Percentiles rank a stretch among this genome's conserved stretches.
Evolutionary conservation across 257 asterid species (phyloP).

Genomic region (Plantago ovata): DNA sequence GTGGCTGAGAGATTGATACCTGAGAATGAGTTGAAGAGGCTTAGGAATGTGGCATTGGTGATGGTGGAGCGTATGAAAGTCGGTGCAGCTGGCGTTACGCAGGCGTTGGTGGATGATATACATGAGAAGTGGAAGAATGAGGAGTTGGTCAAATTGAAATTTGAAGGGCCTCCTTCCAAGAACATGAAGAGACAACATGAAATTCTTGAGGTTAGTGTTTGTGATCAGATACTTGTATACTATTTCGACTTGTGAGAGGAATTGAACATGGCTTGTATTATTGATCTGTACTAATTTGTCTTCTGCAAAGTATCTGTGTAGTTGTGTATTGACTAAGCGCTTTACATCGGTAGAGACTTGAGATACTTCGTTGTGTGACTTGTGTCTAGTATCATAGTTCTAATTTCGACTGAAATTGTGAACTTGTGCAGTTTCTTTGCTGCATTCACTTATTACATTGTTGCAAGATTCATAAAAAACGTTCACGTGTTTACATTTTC

Average conservation of each 20-base stretch:
- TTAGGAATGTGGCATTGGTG: slow-evolving; percentile 65
- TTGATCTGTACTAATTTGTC: neutral
- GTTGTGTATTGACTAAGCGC: no score
- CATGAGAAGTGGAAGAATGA: slow-evolving; percentile 75
- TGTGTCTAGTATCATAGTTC: no score
- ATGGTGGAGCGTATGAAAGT: slow-evolving; percentile 81
- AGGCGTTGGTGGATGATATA: slow-evolving; percentile 57
- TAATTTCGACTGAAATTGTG: no score
- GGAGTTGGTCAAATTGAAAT: slow-evolving; percentile 79
- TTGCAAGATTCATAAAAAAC: no score
- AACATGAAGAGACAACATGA: slow-evolving; percentile 88
- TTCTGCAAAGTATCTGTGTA: no score
- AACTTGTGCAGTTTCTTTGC: no score
- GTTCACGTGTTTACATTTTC: neutral
- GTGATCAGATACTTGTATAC: neutral
- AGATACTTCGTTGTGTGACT: no score
- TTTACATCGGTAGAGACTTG: no score
- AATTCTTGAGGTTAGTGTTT: slow-evolving; percentile 66
- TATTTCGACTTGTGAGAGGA: no score
- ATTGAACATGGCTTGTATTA: neutral
- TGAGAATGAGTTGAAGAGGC: slow-evolving; percentile 74
- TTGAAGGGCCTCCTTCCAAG: slow-evolving; percentile 73
- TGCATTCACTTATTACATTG: no score
- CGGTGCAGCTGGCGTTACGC: slow-evolving; percentile 80
- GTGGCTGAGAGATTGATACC: slow-evolving; percentile 73